Evolutionary conservation across 2,329 filamentous ascomycete species (phyloP).

Genomic region (Penicillium griseofulvum): DNA sequence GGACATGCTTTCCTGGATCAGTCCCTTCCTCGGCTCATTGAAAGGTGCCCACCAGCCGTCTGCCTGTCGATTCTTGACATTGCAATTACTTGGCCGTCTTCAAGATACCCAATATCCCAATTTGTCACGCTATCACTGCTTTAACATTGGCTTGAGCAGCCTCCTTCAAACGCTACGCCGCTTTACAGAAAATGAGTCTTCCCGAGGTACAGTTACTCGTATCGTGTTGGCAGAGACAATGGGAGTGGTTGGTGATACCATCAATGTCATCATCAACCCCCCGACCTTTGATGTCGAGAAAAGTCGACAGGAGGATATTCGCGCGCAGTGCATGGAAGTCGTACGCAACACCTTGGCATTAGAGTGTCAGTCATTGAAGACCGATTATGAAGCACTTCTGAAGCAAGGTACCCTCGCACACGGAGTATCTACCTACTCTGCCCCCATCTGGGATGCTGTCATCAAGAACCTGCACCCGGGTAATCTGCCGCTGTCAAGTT

Average conservation of each 20-base stretch:
- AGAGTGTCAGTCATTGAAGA: constrained; percentile 67
- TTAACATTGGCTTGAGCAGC: constrained; percentile 45
- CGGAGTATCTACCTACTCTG: constrained; percentile 67
- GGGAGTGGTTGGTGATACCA: constrained; percentile 46
- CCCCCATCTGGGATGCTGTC: constrained; percentile 75
- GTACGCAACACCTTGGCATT: constrained; percentile 66
- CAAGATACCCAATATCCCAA: constrained; percentile 43
- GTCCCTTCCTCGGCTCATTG: constrained; percentile 73
- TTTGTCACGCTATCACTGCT: constrained; percentile 46
- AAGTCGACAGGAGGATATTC: constrained; percentile 53
- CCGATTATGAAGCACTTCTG: constrained; percentile 66
- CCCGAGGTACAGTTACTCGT: constrained; percentile 46
- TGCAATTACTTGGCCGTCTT: constrained; percentile 66
- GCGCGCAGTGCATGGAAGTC: constrained; percentile 59
- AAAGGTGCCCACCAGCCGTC: constrained; percentile 72
- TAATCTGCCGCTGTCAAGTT: constrained; percentile 69
- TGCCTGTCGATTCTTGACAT: constrained; percentile 73
- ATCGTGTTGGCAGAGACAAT: constrained; percentile 51
- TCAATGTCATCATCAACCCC: constrained; percentile 59
- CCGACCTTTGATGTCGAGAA: constrained; percentile 50
- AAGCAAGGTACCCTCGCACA: constrained; percentile 61
- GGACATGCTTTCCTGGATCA: constrained; percentile 72
- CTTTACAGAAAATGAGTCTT: constrained; percentile 48
- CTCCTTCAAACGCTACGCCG: constrained; percentile 47
- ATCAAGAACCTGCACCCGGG: constrained; percentile 65